Percentiles rank a stretch among this genome's conserved stretches.
phyloP scores from a whole-genome alignment of 305 asterid species.

The Stenogyne calaminthoides region DNA sequence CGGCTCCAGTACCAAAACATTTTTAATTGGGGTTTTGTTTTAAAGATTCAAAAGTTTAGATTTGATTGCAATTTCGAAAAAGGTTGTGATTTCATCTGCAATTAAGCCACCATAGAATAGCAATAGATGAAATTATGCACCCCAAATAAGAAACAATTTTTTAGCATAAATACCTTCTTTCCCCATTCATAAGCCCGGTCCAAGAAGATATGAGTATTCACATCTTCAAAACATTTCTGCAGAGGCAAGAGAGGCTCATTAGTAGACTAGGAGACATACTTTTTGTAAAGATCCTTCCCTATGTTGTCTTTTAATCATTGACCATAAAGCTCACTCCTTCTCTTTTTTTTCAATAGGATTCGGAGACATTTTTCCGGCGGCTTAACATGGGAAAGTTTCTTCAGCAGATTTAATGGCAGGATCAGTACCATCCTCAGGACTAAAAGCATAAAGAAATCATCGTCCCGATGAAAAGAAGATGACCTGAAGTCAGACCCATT shows the following conservation, averaged over 20 bases:
- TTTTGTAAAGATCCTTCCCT: constrained; percentile 96
- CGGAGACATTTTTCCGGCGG: constrained; percentile 88
- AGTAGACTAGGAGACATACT: constrained; percentile 97
- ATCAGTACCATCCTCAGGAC: constrained; percentile 63
- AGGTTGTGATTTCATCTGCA: no score
- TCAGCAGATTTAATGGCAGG: constrained; percentile 63
- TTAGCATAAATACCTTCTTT: constrained; percentile 49
- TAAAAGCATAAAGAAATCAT: constrained; percentile 53
- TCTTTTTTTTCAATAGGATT: constrained; percentile 87
- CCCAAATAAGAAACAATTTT: constrained; percentile 2
- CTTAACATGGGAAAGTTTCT: constrained; percentile 73
- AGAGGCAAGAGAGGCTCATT: constrained; percentile 96
- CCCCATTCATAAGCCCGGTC: constrained; percentile 96
- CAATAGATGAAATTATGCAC: constrained; percentile 2
- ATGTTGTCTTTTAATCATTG: constrained; percentile 97
- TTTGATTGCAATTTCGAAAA: no score
- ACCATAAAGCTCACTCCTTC: constrained; percentile 97
- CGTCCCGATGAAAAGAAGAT: constrained; percentile 80
- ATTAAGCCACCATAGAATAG: no score
- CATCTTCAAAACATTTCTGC: constrained; percentile 94
- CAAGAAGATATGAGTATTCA: constrained; percentile 90
- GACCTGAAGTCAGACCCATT: constrained; percentile 74
- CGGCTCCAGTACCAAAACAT: no score
- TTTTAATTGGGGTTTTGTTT: no score
- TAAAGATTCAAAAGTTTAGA: no score